Conservation (phyloP, 2,329 filamentous ascomycete species). For the Chaetomium sp. region DNA sequence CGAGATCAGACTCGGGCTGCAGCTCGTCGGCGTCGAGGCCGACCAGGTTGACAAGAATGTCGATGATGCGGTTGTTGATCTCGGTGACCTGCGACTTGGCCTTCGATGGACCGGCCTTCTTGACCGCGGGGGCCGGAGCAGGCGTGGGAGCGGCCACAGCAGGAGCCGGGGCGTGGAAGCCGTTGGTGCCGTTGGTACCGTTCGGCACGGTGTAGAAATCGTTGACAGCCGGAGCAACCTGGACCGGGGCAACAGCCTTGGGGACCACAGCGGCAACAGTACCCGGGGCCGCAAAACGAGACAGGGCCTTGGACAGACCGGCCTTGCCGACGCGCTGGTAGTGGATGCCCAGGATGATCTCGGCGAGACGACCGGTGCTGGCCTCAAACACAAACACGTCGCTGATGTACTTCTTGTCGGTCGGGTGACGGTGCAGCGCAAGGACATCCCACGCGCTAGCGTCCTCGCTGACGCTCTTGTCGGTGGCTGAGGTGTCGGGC, state of each 20-base stretch:
- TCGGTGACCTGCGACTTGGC: slow-evolving; percentile 6
- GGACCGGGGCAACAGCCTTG: not conserved
- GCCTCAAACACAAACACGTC: slow-evolving; percentile 33
- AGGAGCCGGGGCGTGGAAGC: too few species aligned
- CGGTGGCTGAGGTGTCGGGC: slow-evolving; percentile 16
- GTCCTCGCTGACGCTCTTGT: not conserved
- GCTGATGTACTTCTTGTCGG: slow-evolving; percentile 25
- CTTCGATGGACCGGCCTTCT: too few species aligned
- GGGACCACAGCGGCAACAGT: not conserved
- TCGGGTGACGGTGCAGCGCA: slow-evolving; percentile 11
- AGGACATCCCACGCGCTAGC: slow-evolving; percentile 1
- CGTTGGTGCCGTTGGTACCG: too few species aligned
- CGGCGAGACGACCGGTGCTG: slow-evolving; percentile 24
- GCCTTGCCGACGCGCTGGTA: slow-evolving; percentile 26
- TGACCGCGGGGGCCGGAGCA: too few species aligned
- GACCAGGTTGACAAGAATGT: slow-evolving; percentile 16
- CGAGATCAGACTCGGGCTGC: not conserved
- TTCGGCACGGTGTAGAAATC: too few species aligned
- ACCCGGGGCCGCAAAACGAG: not conserved
- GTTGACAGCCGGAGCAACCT: not conserved
- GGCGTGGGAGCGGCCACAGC: too few species aligned
- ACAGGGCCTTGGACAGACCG: slow-evolving; percentile 18
- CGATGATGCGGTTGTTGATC: slow-evolving; percentile 18
- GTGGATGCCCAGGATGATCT: slow-evolving; percentile 30
- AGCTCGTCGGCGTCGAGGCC: slow-evolving; percentile 19